These are phyloP conservation scores for Pythium monospermum DNA, from an alignment of 352 stramenopile genomes.

Conservation along the genomic window DNA sequence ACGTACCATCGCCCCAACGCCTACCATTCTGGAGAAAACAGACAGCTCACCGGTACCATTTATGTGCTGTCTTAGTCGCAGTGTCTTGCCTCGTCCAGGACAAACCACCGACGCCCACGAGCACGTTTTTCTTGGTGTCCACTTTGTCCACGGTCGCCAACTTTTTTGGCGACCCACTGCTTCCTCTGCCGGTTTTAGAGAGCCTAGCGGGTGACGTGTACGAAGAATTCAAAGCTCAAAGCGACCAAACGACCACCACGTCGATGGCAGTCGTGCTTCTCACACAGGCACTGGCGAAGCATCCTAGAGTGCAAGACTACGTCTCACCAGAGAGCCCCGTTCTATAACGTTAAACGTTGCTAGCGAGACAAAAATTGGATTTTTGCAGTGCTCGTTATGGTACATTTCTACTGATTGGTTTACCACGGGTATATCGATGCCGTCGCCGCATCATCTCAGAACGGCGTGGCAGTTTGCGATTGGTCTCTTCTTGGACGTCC, in stretches of 20 bases:
- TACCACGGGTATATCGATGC: conserved; percentile 42
- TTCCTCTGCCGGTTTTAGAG: conserved; percentile 29
- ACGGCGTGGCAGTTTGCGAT: conserved; percentile 20
- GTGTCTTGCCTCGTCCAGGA: conserved; percentile 15
- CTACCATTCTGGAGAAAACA: conserved; percentile 6
- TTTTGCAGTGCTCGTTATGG: not conserved
- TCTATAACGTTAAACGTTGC: not conserved
- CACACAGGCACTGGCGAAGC: conserved; percentile 25
- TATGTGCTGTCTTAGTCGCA: conserved; percentile 4
- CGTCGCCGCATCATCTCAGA: conserved; percentile 60
- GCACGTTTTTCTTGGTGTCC: conserved; percentile 40
- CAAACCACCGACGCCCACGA: conserved; percentile 17
- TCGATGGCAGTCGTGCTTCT: conserved; percentile 1
- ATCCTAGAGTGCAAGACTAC: conserved; percentile 46
- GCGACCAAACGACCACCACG: not conserved
- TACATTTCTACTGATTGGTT: not conserved
- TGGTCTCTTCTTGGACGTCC: conserved; percentile 7
- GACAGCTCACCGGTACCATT: not conserved
- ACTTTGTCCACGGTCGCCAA: conserved; percentile 38
- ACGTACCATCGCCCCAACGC: too few relatives aligned
- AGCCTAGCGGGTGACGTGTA: conserved; percentile 28
- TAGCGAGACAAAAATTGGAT: not conserved
- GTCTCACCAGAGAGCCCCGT: conserved; percentile 13
- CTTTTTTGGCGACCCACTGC: conserved; percentile 51
- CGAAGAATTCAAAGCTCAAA: conserved; percentile 16